Evolutionary conservation across 176 grass and related monocot species (phyloP), one percentile per base, ranked within the genome.

Genomic region (Raddia guianensis): DNA sequence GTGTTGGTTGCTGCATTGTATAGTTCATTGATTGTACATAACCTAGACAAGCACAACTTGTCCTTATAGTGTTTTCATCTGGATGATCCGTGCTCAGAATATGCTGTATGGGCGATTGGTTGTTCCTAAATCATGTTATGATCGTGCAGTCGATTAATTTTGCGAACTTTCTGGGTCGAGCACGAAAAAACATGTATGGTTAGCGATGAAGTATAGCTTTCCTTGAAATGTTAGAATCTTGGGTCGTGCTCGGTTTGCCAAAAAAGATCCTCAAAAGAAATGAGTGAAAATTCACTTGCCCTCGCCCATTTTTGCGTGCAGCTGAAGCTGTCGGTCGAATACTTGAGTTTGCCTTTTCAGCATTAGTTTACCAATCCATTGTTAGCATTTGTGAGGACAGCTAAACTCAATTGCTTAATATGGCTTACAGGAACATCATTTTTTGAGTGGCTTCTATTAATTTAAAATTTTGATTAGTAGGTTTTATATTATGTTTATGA

Each of bases 61-160:
- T 76, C 33, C 9, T 42, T 79, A 33, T 32, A 49, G 21, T 27
- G n/a, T 63, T 77, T 21, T 64, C 12, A 27, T 64, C 56, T 64
- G 35, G 37, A 49, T 58, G 14, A 3, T 60, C 59, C 55, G 11
- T 49, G 12, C 47, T 62, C 68, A 71, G 44, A 53, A 14, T 9
- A 12, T 80, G 19, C 65, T 46, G 60, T 19, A 33, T 74, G 43
- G 57, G 56, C 49, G 35, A 12, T 7, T 72, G 58, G 16, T 11
- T 70, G n/a, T 52, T 72, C 16, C 10, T n/a, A 49, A 34, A 11
- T 15, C 2, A 1, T 44, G 40, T 33, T 66, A 75, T 14, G 37
- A 16, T 19, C 56, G 9, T 83, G 40, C 43, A 18, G 34, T 35
- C 13, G 37, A 75, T 6, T 77, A 5, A 15, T 84, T 84, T 70